A percentile compares a stretch with the other conserved stretches of the same genome.
These are phyloP conservation scores for Heliocybe sulcata DNA, from an alignment of 1,284 basidiomycete species.

Conservation along the genomic window DNA sequence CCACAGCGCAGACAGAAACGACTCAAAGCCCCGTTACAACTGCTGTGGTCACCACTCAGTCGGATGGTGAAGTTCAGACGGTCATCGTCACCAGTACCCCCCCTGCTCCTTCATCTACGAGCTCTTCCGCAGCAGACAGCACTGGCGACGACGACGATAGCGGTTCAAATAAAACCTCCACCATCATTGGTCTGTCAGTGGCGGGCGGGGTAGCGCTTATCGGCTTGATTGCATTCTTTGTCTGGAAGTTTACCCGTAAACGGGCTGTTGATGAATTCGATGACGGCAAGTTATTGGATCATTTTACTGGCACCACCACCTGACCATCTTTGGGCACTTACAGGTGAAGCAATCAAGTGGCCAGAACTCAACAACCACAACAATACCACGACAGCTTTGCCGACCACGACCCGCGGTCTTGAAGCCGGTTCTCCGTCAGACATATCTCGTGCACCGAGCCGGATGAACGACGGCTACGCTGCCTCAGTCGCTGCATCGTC, in stretches of 20 bases:
- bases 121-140: not conserved
- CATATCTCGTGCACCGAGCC: constrained; percentile 31
- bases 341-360: constrained; percentile 82
- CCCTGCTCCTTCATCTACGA: not conserved
- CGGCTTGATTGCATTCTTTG: constrained; percentile 61
- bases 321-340: constrained; percentile 6
- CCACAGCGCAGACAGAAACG: constrained; percentile 4
- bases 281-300: constrained; percentile 47
- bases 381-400: constrained; percentile 44
- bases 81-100: constrained; percentile 7
- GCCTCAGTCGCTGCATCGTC: constrained; percentile 38
- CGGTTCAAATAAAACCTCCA: constrained; percentile 44
- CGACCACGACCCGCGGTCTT: constrained; percentile 35
- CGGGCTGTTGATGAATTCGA: constrained; percentile 64
- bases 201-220: constrained; percentile 68
- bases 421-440: constrained; percentile 2
- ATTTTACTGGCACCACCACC: not conserved
- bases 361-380: constrained; percentile 64
- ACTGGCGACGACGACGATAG: constrained; percentile 12
- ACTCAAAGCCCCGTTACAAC: constrained; percentile 5
- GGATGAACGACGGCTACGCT: constrained; percentile 23
- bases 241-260: constrained; percentile 80
- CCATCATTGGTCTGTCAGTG: constrained; percentile 72
- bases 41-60: constrained; percentile 12
- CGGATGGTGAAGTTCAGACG: constrained; percentile 18